These are phyloP conservation scores for Amanita pseudoporphyria DNA, from an alignment of 768 basidiomycete species.

Conservation along the genomic window DNA sequence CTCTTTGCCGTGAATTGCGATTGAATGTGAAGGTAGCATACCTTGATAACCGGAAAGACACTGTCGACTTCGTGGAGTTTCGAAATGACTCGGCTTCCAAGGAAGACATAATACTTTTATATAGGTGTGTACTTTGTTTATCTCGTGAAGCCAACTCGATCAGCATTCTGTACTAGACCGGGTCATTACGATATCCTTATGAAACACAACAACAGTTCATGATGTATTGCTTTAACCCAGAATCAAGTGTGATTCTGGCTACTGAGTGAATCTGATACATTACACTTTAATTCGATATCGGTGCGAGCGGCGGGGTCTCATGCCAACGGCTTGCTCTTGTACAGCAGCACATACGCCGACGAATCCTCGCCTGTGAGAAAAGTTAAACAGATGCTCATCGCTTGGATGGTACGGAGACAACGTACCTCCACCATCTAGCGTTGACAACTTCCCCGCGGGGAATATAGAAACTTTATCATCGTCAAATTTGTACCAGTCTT, in stretches of 20 bases:
- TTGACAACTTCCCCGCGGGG: conserved; percentile 71
- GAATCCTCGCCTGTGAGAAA: conserved; percentile 51
- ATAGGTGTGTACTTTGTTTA: conserved; percentile 39
- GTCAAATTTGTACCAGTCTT: conserved; percentile 95
- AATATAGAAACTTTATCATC: conserved; percentile 91
- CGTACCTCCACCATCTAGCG: conserved; percentile 78
- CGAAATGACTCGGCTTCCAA: conserved; percentile 36
- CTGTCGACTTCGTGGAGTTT: conserved; percentile 64
- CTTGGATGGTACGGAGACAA: conserved; percentile 7
- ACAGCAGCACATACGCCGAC: conserved; percentile 82
- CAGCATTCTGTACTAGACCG: conserved; percentile 36
- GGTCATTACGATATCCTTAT: conserved; percentile 81
- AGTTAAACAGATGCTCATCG: neutral
- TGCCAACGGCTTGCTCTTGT: conserved; percentile 47
- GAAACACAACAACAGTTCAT: neutral
- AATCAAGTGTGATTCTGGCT: neutral
- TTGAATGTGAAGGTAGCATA: conserved; percentile 71
- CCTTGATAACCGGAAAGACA: conserved; percentile 51
- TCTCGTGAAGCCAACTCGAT: neutral
- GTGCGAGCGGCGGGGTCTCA: neutral
- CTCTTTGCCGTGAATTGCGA: conserved; percentile 57
- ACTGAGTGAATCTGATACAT: neutral
- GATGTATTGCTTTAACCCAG: neutral
- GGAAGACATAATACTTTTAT: conserved; percentile 53
- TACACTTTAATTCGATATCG: neutral